Evolutionary conservation across 768 basidiomycete genomes (phyloP).

Genomic region (Mycena capillaripes): DNA sequence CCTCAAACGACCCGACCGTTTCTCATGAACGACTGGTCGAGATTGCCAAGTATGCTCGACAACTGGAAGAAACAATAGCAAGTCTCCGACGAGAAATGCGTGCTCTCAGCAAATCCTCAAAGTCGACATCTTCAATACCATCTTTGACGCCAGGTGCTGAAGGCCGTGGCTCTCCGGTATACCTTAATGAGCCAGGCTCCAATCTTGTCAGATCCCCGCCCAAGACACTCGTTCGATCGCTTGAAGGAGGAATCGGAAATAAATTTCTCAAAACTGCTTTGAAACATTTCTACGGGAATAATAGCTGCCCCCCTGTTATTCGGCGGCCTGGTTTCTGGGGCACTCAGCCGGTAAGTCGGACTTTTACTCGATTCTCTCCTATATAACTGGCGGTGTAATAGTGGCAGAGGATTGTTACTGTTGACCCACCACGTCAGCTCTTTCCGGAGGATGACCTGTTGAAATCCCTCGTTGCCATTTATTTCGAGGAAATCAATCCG

Average conservation of each 20-base stretch:
- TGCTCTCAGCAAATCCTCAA: background rate
- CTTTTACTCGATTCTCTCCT: background rate
- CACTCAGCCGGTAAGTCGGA: background rate
- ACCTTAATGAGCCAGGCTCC: background rate
- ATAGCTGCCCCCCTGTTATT: too few relatives aligned
- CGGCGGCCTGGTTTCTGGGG: conserved; percentile 2
- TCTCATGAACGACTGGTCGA: conserved; percentile 10
- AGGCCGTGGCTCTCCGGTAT: background rate
- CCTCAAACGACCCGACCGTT: background rate
- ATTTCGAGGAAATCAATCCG: conserved; percentile 67
- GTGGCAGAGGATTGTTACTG: conserved; percentile 15
- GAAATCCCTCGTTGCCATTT: conserved; percentile 63
- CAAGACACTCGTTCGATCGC: background rate
- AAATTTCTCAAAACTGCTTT: background rate
- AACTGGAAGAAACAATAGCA: conserved; percentile 11
- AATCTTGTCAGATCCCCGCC: too few relatives aligned
- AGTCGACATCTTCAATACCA: background rate
- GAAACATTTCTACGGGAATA: background rate
- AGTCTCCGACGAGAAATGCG: conserved; percentile 36
- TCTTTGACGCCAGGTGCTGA: background rate
- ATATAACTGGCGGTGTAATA: background rate
- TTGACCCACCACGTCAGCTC: conserved; percentile 41
- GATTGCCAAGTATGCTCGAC: conserved; percentile 23
- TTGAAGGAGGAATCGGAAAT: background rate
- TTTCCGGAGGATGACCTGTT: conserved; percentile 68